Evolutionary conservation across 345 rosid species (phyloP), one percentile per base, ranked within the genome.

Genomic region (Gynandropsis gynandra): DNA sequence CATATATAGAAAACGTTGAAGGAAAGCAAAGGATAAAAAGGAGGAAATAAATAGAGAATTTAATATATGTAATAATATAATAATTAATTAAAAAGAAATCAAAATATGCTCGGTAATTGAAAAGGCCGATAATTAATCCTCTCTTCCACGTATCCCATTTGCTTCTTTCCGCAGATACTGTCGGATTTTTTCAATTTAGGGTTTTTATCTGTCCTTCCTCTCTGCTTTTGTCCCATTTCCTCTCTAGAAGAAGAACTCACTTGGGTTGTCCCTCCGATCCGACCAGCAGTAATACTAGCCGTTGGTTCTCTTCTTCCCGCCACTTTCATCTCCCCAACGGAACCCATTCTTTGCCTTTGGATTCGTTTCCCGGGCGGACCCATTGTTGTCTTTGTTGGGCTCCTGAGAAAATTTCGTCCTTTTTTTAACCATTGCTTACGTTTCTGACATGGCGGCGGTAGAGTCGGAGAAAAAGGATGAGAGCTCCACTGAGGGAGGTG

Each of bases 281-380:
- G 52, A 13, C 16, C 37, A 6, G 0, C n/a, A n/a, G n/a, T 13
- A 4, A 3, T 17, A 63, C 74, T 74, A 79, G 74, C 77, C 81
- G 82, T 72, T 78, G 38, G 19, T 64, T 82, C 84, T 92, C 92
- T 34, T 24, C 56, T 82, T 88, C 95, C 92, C 88, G 88, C 95
- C 92, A 72, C n/a, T 69, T 75, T 75, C 14, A 13, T 6, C 72
- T 19, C 32, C 31, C 29, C 29, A 5, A 24, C 2, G 29, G 29
- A 10, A 51, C 48, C 29, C 18, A 42, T 27, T 72, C 78, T 56
- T 52, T 63, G 58, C 80, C 75, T 68, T 74, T 73, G 57, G 81
- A 82, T 77, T 76, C 62, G 50, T 13, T 43, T 58, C 41, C n/a
- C 42, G 16, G 15, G 12, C n/a, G 42, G 42, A 11, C 40, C 42